Percentiles rank a stretch among this genome's conserved stretches.
These are phyloP conservation scores for Blastobotrys attinorum DNA, from an alignment of 805 yeast species.

Conservation along the genomic window DNA sequence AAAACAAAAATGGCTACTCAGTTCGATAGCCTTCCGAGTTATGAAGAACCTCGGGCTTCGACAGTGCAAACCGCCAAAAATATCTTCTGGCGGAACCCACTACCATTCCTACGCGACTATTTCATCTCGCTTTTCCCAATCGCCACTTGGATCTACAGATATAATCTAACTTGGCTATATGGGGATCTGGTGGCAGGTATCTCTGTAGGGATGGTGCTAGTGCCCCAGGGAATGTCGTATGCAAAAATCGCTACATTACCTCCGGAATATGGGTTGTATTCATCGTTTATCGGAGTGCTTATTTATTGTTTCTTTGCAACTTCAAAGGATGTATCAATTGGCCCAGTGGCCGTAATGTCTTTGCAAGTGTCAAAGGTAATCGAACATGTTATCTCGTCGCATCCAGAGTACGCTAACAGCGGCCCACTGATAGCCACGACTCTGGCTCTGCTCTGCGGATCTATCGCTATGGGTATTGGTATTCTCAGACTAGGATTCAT, in stretches of 20 bases:
- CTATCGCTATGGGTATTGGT: slow-evolving; percentile 77
- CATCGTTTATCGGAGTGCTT: slow-evolving; percentile 86
- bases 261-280: slow-evolving; percentile 82
- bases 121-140: slow-evolving; percentile 68
- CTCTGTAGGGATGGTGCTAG: slow-evolving; percentile 87
- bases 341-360: slow-evolving; percentile 97
- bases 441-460: slow-evolving; percentile 75
- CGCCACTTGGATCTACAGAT: slow-evolving; percentile 74
- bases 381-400: slow-evolving; percentile 47
- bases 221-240: slow-evolving; percentile 94
- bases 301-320: slow-evolving; percentile 89
- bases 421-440: slow-evolving; percentile 76
- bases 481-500: slow-evolving; percentile 77
- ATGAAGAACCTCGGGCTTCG: slow-evolving; percentile 3
- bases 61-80: slow-evolving; percentile 4
- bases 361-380: slow-evolving; percentile 74
- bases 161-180: slow-evolving; percentile 70
- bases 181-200: slow-evolving; percentile 87
- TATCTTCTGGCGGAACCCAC: slow-evolving; percentile 30
- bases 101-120: slow-evolving; percentile 38
- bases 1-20: not conserved
- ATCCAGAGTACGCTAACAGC: slow-evolving; percentile 33
- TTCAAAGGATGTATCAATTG: slow-evolving; percentile 90
- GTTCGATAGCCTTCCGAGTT: not conserved
- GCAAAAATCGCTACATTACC: slow-evolving; percentile 77